Conservation (phyloP, 192 early-diverging fungal genomes). For the Tieghemiomyces parasiticus region DNA sequence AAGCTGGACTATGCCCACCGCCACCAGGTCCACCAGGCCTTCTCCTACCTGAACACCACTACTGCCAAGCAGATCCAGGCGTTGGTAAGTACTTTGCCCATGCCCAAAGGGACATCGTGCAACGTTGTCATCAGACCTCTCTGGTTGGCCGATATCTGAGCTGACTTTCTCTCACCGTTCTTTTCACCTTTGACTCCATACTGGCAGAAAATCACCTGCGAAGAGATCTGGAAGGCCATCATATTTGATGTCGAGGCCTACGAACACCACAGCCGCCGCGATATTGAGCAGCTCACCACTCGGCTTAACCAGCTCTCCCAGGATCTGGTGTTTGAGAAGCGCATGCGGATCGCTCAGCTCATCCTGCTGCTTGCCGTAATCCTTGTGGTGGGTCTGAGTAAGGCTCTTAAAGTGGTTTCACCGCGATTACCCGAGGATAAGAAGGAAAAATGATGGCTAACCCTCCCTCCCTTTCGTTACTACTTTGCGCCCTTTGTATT, state of each 20-base stretch:
- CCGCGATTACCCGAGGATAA: conserved; percentile 28
- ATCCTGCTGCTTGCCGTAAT: conserved; percentile 26
- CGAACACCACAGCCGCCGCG: conserved; percentile 24
- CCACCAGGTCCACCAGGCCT: conserved; percentile 43
- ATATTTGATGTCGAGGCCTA: conserved; percentile 30
- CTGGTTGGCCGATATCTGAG: too few relatives aligned
- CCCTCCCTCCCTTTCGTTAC: too few relatives aligned
- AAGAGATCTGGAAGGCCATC: conserved; percentile 34
- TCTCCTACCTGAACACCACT: conserved; percentile 49
- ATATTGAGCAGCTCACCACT: conserved; percentile 19
- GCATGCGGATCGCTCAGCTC: conserved; percentile 33
- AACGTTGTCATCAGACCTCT: too few relatives aligned
- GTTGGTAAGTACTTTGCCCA: conserved; percentile 26
- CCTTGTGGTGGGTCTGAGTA: conserved; percentile 25
- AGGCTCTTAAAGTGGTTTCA: conserved; percentile 25
- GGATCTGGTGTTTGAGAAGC: conserved; percentile 35
- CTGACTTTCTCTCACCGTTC: too few relatives aligned
- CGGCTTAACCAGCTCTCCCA: conserved; percentile 27
- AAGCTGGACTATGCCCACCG: conserved; percentile 41
- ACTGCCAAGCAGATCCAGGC: conserved; percentile 44
- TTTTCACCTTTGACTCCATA: background rate
- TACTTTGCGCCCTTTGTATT: too few relatives aligned
- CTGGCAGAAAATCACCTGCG: conserved; percentile 14
- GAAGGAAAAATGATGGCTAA: conserved; percentile 33
- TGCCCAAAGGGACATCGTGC: too few relatives aligned